Base-by-base conservation (phyloP, 2,329 filamentous ascomycete species). In the Phialophora tarda region DNA sequence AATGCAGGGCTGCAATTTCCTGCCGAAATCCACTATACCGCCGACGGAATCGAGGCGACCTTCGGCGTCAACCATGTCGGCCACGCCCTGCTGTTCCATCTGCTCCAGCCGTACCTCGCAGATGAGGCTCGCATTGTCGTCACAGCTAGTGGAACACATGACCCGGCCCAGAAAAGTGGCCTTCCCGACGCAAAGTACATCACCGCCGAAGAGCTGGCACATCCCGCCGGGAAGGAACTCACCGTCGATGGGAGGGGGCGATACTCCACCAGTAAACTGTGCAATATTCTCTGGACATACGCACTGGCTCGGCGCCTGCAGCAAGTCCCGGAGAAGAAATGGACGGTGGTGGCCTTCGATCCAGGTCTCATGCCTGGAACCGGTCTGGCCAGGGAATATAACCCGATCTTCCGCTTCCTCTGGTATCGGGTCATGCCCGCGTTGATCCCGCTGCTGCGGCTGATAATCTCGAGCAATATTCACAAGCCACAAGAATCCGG, bases 51-150 rank as follows among this genome's bases (percentile, higher is more conserved):
- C 48, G 84, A 86, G 70, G 69, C 72, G 34, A 82, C 80, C 6
- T 86, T 86, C 69, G 82, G 76, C 4, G 76, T 84, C 68, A 82
- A 79, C 63, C 82, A 85, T 67, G 77, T 85, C 50, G 83, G 83
- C 4, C 82, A 86, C 69, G 79, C 82, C 14, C 73, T 85, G 1
- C 78, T 86, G 0, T 82, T 83, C 71, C 80, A 81, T 62, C 78
- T 85, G 3, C 76, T 86, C 2, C 74, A 73, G 3, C 78, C 81
- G 0, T 58, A 75, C 51, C 73, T 83, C 6, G 78, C 78, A 2
- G 57, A 71, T 0, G 73, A 78, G 4, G 79, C 79, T 2, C 78
- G 82, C 0, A 77, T 86, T 53, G 74, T 85, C 21, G 64, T 85
- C 47, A 80, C 78, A 0, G 72, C 80, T 2, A 82, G 79, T 69